A percentile compares a stretch with the other conserved stretches of the same genome.
Conservation (phyloP, 106 monocot species). For the Dendrobium officinale region DNA sequence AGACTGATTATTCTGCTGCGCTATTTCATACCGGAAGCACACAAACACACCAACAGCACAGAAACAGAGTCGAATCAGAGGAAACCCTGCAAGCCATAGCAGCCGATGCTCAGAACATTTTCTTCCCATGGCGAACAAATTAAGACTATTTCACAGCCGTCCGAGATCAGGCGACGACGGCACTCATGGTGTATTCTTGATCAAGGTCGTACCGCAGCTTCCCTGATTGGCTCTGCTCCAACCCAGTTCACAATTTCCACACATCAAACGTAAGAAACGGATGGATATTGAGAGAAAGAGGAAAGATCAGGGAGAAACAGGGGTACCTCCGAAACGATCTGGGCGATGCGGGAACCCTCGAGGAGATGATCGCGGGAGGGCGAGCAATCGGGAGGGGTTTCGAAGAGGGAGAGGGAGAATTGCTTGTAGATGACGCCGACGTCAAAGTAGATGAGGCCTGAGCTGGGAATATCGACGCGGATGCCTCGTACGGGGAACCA, state of each 20-base stretch:
- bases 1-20: neutral
- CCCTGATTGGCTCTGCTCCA: slow-evolving; percentile 4
- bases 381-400: slow-evolving; percentile 45
- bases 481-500: slow-evolving; percentile 62
- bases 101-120: neutral
- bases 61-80: slow-evolving; percentile 3
- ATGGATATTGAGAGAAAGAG: neutral
- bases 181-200: neutral
- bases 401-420: slow-evolving; percentile 51
- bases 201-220: slow-evolving; percentile 6
- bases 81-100: neutral
- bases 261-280: neutral
- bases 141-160: neutral
- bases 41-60: slow-evolving; percentile 5
- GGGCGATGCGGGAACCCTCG: slow-evolving; percentile 5
- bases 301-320: neutral
- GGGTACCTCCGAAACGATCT: neutral
- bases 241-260: neutral
- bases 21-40: neutral
- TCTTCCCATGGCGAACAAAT: no score
- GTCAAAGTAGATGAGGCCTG: slow-evolving; percentile 64
- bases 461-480: slow-evolving; percentile 47
- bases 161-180: neutral
- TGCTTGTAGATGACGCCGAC: slow-evolving; percentile 58
- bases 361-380: slow-evolving; percentile 6